Conservation (phyloP, 306 rosid genomes). For the Prunus mongolica region DNA sequence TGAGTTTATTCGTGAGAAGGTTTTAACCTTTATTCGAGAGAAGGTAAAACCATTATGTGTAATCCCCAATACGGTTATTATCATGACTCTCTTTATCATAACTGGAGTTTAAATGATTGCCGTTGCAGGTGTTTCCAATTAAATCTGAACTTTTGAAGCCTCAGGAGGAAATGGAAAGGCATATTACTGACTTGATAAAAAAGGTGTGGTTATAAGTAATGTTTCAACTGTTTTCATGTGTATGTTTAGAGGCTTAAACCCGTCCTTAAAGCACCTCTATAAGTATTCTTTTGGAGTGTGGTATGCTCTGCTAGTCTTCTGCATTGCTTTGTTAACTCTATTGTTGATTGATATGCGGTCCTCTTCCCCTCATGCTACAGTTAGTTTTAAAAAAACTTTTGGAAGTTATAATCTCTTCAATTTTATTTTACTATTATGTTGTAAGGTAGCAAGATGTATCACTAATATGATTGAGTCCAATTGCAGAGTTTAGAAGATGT, state of each 20-base stretch:
- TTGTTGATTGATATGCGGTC: background rate
- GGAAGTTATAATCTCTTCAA: background rate
- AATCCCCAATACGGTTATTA: slow-evolving; percentile 10
- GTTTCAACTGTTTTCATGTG: slow-evolving; percentile 15
- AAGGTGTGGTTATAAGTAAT: slow-evolving; percentile 43
- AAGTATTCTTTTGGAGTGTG: background rate
- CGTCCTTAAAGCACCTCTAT: background rate
- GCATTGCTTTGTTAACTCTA: background rate
- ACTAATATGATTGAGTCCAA: slow-evolving; percentile 32
- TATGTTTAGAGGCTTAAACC: background rate
- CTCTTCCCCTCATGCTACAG: background rate
- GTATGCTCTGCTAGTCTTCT: background rate
- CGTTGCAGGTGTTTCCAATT: slow-evolving; percentile 74
- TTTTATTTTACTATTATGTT: background rate
- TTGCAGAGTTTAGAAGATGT: slow-evolving; percentile 87
- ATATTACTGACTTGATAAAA: slow-evolving; percentile 90
- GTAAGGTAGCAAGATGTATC: slow-evolving; percentile 7
- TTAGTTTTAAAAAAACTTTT: background rate
- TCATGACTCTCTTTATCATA: slow-evolving; percentile 3
- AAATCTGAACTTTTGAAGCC: slow-evolving; percentile 90
- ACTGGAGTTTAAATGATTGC: slow-evolving; percentile 22
- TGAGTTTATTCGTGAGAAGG: slow-evolving; percentile 83
- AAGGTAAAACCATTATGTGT: slow-evolving; percentile 44
- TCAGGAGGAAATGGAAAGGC: slow-evolving; percentile 94
- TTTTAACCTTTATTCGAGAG: slow-evolving; percentile 77